Conservation (phyloP, 192 early-diverging fungal species). For the Backusella australiensis region DNA sequence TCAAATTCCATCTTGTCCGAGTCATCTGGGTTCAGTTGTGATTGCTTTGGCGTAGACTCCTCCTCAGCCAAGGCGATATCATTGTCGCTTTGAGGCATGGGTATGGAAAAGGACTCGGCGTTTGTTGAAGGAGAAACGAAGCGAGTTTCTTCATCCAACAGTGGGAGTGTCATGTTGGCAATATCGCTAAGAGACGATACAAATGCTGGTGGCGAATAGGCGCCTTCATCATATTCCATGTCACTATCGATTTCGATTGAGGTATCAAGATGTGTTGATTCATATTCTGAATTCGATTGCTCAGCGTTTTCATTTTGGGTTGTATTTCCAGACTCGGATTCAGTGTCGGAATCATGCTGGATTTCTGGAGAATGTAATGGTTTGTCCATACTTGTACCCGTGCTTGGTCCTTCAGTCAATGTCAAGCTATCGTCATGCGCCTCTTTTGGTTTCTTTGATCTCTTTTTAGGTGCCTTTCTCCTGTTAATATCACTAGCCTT, state of each 20-base stretch:
- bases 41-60: too few relatives aligned
- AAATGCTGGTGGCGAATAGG: background rate
- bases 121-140: background rate
- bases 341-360: background rate
- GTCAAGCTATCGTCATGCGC: background rate
- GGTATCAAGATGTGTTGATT: background rate
- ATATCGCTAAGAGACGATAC: background rate
- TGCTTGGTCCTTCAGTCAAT: background rate
- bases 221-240: background rate
- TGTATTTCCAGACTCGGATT: background rate
- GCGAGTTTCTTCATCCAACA: background rate
- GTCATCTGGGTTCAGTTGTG: too few relatives aligned
- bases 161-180: background rate
- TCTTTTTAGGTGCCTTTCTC: background rate
- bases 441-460: background rate
- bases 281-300: background rate
- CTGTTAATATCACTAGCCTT: background rate
- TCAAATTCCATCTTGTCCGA: too few relatives aligned
- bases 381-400: background rate
- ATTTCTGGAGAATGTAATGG: background rate
- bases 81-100: background rate
- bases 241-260: background rate
- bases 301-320: background rate
- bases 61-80: too few relatives aligned
- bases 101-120: background rate